Percentiles rank a stretch among this genome's conserved stretches.
Conservation (phyloP, 208 protist genomes). For the Naegleria fowleri region DNA sequence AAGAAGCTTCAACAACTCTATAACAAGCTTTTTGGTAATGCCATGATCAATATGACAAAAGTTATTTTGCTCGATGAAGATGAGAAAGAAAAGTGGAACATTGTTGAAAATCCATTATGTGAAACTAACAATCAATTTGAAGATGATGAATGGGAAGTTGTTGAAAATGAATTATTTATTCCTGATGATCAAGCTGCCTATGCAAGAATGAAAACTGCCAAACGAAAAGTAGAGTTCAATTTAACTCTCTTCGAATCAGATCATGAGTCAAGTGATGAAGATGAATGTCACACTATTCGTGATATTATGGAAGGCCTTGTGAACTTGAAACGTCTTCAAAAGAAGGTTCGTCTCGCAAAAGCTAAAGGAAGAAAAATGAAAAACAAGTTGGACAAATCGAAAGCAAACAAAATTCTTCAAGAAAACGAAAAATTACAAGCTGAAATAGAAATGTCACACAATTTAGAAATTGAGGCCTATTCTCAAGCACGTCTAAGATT, state of each 20-base stretch:
- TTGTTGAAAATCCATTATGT: not conserved
- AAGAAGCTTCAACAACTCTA: not conserved
- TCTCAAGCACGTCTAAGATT: not conserved
- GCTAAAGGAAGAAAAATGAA: not conserved
- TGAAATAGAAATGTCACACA: not conserved
- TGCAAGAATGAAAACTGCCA: not conserved
- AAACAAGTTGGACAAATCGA: not conserved
- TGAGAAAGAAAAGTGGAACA: not conserved
- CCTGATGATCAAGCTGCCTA: not conserved
- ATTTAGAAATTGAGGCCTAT: not conserved
- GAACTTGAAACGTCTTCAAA: not conserved
- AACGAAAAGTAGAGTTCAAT: not conserved
- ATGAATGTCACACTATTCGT: not conserved
- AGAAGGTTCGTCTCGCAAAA: not conserved
- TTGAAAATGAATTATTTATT: not conserved
- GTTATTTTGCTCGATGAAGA: not conserved
- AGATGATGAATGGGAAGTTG: not conserved
- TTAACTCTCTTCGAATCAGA: not conserved
- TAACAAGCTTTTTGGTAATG: not conserved
- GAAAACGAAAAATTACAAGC: not conserved
- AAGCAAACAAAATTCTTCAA: not conserved
- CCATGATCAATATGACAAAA: not conserved
- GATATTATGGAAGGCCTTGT: not conserved
- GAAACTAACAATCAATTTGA: not conserved
- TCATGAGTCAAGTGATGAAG: not conserved